A percentile compares a stretch with the other conserved stretches of the same genome.
phyloP scores from a whole-genome alignment of 805 yeast species.

The Saturnispora diversa region DNA sequence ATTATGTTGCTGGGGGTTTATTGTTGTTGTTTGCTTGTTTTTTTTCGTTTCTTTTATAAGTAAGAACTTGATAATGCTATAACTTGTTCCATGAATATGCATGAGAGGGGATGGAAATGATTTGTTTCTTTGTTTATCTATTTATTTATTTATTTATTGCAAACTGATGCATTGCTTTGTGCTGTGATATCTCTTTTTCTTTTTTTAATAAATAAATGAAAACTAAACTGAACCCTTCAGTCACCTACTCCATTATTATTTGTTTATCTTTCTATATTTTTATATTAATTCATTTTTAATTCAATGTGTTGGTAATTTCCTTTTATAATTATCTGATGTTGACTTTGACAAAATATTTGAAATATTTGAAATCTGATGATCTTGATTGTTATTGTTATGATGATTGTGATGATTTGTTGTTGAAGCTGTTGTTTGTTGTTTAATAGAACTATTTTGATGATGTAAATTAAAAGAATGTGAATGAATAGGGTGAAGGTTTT shows the following conservation, averaged over 20 bases:
- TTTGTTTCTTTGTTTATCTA: too few relatives aligned
- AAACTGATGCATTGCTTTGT: background rate
- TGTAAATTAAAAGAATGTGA: too few relatives aligned
- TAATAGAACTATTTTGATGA: too few relatives aligned
- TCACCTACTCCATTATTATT: background rate
- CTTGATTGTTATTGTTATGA: background rate
- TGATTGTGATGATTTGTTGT: too few relatives aligned
- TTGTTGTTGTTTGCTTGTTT: background rate
- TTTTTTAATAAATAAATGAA: too few relatives aligned
- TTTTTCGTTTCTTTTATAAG: background rate
- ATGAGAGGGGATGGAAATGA: too few relatives aligned
- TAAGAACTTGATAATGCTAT: too few relatives aligned
- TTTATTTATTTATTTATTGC: background rate
- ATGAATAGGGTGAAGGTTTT: too few relatives aligned
- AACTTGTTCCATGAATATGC: too few relatives aligned
- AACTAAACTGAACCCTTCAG: too few relatives aligned
- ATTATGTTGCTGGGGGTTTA: too few relatives aligned
- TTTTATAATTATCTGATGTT: constrained; percentile 28
- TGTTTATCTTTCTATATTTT: background rate
- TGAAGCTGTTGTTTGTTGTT: too few relatives aligned
- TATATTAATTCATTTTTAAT: background rate
- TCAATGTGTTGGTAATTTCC: constrained; percentile 26
- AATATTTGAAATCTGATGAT: constrained; percentile 20
- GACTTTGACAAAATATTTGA: constrained; percentile 24
- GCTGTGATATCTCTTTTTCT: background rate